These are phyloP conservation scores for Rhodotorula sp. DNA, from an alignment of 1,284 basidiomycete genomes.

Conservation along the genomic window DNA sequence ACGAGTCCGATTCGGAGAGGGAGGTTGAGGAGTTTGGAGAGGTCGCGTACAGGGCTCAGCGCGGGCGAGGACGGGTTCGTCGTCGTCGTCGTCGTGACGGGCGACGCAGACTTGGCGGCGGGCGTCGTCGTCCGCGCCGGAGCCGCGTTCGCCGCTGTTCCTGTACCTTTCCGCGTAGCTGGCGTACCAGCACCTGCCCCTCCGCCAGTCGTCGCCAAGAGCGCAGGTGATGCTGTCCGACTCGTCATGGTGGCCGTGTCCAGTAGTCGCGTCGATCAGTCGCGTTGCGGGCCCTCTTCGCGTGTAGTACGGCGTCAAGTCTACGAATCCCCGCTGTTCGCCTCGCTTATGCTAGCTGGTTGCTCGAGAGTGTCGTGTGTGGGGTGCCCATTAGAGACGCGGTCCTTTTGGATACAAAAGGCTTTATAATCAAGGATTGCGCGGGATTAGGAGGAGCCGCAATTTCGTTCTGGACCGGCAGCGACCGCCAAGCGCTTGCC, in stretches of 20 bases:
- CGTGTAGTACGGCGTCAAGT: no score
- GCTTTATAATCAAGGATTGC: no score
- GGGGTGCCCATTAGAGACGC: no score
- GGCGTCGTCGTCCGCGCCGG: neutral
- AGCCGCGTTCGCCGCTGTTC: neutral
- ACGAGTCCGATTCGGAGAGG: constrained; percentile 10
- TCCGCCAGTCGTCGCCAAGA: neutral
- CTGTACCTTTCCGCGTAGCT: neutral
- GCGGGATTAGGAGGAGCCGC: no score
- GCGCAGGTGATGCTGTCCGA: constrained; percentile 5
- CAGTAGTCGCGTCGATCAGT: neutral
- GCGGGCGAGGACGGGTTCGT: neutral
- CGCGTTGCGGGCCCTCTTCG: neutral
- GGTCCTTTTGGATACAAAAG: no score
- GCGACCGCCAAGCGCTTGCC: no score
- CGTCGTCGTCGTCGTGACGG: neutral
- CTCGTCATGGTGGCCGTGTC: neutral
- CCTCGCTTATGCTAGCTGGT: no score
- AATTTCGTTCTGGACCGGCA: no score
- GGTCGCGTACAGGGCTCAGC: constrained; percentile 11
- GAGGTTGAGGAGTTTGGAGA: constrained; percentile 24
- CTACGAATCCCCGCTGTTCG: no score
- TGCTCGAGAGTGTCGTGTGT: no score
- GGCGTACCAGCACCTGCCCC: neutral
- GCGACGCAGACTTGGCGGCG: neutral